Conservation (phyloP, 179 eudicot genomes). For the Silene vulgaris region DNA sequence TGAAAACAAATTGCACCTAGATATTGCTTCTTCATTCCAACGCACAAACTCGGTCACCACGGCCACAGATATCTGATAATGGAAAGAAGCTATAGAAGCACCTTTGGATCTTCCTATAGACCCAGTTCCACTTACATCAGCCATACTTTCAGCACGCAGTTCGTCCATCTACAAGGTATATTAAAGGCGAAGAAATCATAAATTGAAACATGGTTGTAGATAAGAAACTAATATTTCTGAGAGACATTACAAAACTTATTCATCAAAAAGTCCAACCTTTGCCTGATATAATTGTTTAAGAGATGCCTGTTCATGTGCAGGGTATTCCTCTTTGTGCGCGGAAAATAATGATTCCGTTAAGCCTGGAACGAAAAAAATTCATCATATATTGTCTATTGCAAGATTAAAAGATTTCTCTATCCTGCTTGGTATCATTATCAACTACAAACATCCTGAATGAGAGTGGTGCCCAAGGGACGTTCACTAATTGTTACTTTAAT, state of each 20-base stretch:
- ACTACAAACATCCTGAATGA: background rate
- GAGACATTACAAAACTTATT: background rate
- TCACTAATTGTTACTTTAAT: background rate
- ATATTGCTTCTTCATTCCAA: conserved; percentile 97
- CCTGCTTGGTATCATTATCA: background rate
- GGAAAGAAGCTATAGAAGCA: conserved; percentile 64
- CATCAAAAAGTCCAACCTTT: conserved; percentile 47
- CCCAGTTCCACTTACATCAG: conserved; percentile 73
- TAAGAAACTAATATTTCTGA: background rate
- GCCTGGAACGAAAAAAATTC: conserved; percentile 36
- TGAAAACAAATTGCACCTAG: conserved; percentile 82
- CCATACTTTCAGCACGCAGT: conserved; percentile 73
- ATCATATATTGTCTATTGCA: conserved; percentile 17
- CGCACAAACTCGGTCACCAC: conserved; percentile 98
- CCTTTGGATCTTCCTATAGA: conserved; percentile 88
- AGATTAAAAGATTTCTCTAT: background rate
- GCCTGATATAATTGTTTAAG: conserved; percentile 76
- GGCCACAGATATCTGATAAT: conserved; percentile 91
- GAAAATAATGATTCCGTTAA: conserved; percentile 87
- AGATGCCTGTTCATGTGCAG: conserved; percentile 90
- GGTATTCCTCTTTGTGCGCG: conserved; percentile 91
- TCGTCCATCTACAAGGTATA: conserved; percentile 64
- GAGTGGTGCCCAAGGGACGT: background rate
- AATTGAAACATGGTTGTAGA: conserved; percentile 3
- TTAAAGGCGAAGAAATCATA: conserved; percentile 10